Evolutionary conservation across 768 basidiomycete genomes (phyloP).

Genomic region (Calocybe gangraenosa): DNA sequence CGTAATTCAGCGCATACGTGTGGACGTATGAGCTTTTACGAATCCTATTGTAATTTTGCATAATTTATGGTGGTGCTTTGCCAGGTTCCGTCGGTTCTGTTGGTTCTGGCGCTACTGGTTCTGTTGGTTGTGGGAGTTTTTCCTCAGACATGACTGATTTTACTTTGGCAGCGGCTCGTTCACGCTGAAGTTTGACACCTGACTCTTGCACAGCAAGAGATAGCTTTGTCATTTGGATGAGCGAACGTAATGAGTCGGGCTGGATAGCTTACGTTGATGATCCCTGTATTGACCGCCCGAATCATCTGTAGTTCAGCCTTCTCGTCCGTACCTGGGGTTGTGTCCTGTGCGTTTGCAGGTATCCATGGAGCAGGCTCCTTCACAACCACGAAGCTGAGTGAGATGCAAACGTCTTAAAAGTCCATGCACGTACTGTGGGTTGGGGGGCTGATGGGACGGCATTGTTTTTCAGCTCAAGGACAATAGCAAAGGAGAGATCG

Average conservation of each 20-base stretch:
- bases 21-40: slow-evolving; percentile 25
- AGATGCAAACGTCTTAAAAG: background rate
- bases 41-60: slow-evolving; percentile 1
- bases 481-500: slow-evolving; percentile 74
- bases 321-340: slow-evolving; percentile 62
- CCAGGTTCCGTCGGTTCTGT: background rate
- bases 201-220: slow-evolving; percentile 81
- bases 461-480: slow-evolving; percentile 77
- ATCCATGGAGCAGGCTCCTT: slow-evolving; percentile 79
- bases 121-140: background rate
- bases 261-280: slow-evolving; percentile 60
- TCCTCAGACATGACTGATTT: slow-evolving; percentile 5
- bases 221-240: slow-evolving; percentile 36
- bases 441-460: slow-evolving; percentile 48
- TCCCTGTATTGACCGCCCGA: slow-evolving; percentile 78
- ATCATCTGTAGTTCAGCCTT: slow-evolving; percentile 70
- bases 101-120: background rate
- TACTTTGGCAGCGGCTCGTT: slow-evolving; percentile 21
- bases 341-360: slow-evolving; percentile 65
- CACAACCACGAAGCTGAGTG: too few species aligned
- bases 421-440: slow-evolving; percentile 33
- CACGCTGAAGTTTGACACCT: slow-evolving; percentile 53
- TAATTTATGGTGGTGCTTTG: slow-evolving; percentile 5
- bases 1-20: slow-evolving; percentile 88
- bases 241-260: background rate